Evolutionary conservation across 2,329 filamentous ascomycete genomes (phyloP).

Genomic region (Didymella glomerata): DNA sequence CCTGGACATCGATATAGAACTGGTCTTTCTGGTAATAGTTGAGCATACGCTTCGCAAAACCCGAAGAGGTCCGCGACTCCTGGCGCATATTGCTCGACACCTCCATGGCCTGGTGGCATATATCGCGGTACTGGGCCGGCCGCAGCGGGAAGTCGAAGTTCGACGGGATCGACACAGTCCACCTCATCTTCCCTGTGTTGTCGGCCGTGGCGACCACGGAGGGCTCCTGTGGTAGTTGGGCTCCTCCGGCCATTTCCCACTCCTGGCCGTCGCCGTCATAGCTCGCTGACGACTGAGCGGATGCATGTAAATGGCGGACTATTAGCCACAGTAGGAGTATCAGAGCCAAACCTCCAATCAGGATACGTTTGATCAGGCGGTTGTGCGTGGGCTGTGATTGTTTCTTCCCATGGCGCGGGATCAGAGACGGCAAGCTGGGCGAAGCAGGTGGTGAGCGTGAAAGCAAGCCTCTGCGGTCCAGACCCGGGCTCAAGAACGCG

Average conservation of each 20-base stretch:
- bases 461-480: slow-evolving; percentile 63
- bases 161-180: slow-evolving; percentile 82
- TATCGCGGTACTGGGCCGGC: slow-evolving; percentile 71
- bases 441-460: slow-evolving; percentile 75
- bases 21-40: slow-evolving; percentile 70
- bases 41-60: slow-evolving; percentile 46
- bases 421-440: slow-evolving; percentile 72
- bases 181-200: slow-evolving; percentile 69
- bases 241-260: slow-evolving; percentile 73
- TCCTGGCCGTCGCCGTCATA: slow-evolving; percentile 51
- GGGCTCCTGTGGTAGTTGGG: slow-evolving; percentile 73
- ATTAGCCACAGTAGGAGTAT: slow-evolving; percentile 62
- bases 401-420: slow-evolving; percentile 71
- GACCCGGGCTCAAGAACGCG: slow-evolving; percentile 48
- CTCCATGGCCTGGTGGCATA: slow-evolving; percentile 73
- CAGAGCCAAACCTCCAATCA: slow-evolving; percentile 61
- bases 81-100: slow-evolving; percentile 63
- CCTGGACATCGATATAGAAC: slow-evolving; percentile 76
- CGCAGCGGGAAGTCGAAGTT: slow-evolving; percentile 72
- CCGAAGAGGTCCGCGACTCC: slow-evolving; percentile 39
- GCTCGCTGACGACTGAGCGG: slow-evolving; percentile 14
- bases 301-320: slow-evolving; percentile 40
- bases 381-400: slow-evolving; percentile 61
- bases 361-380: slow-evolving; percentile 64
- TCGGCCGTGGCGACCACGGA: slow-evolving; percentile 76